Conservation (phyloP, 2,329 filamentous ascomycete species). For the Penicillium sp. region DNA sequence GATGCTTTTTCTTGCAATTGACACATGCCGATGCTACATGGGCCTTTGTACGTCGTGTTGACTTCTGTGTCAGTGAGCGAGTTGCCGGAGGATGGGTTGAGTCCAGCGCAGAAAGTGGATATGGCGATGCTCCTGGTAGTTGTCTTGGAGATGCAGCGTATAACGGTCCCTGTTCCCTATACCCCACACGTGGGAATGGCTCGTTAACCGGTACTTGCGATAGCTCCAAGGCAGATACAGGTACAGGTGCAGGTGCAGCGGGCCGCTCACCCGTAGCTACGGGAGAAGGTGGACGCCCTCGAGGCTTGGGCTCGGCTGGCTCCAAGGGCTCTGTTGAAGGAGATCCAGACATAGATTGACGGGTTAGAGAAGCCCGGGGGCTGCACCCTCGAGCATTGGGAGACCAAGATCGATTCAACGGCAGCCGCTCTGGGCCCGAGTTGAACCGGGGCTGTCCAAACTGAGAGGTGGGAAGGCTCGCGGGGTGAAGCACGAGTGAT, state of each 20-base stretch:
- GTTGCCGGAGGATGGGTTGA: conserved; percentile 20
- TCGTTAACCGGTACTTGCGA: conserved; percentile 21
- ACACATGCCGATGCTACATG: conserved; percentile 51
- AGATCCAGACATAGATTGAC: conserved; percentile 47
- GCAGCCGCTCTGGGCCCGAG: conserved; percentile 35
- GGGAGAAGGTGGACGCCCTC: conserved; percentile 28
- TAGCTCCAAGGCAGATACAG: conserved; percentile 14
- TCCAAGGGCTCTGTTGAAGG: conserved; percentile 40
- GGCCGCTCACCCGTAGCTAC: conserved; percentile 19
- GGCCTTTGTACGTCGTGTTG: conserved; percentile 47
- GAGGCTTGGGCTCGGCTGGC: conserved; percentile 35
- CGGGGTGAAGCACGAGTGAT: conserved; percentile 43
- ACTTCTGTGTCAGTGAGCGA: conserved; percentile 36
- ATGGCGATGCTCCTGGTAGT: conserved; percentile 24
- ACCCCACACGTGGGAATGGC: conserved; percentile 18
- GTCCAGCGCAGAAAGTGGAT: conserved; percentile 28
- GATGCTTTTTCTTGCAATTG: conserved; percentile 51
- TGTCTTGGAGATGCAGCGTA: conserved; percentile 14
- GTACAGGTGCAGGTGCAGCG: neutral
- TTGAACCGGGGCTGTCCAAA: conserved; percentile 40
- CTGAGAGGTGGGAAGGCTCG: conserved; percentile 37
- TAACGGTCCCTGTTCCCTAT: conserved; percentile 19
- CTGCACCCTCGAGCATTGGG: conserved; percentile 41
- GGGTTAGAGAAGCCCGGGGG: conserved; percentile 40
- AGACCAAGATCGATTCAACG: conserved; percentile 36